Base-by-base conservation (phyloP, 2,329 filamentous ascomycete species). In the Neofusicoccum parvum region DNA sequence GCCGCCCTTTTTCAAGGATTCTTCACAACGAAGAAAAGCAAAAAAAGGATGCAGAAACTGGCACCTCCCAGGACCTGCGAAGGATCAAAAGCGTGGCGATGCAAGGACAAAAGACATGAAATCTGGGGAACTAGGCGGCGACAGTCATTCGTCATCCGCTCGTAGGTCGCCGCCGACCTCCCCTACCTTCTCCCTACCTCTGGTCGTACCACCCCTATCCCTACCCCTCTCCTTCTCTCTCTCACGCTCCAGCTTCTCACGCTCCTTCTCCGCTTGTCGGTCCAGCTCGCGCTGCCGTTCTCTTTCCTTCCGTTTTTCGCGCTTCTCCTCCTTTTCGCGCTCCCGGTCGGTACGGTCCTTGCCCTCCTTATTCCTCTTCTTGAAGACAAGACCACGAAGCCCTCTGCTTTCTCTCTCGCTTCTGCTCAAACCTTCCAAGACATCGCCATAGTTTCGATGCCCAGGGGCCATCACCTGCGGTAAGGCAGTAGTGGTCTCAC, bases 401-500 rank as follows among this genome's bases (percentile, higher is more conserved):
- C 56, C 64, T 53, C 63, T 54, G 51, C 51, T 54, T 51, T 60
- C 53, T 49, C 64, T 58, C 17, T 62, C 64, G 14, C 53, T 56
- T 6, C 64, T 51, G 54, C 56, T 48, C 12, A 62, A 37, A 46
- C 46, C 27, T 12, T 65, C 64, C 3, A 65, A 48, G 5, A 65
- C 64, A 27, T 65, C 64, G 11, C 53, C 39, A 36, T 60, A 65
- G 54, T 56, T 53, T 5, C 53, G 51, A 15, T 65, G 51, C 2
- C 46, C 32, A n/a, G 58, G 41, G 15, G 27, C 41, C 14, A 53
- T 65, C 62, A 78, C 76, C 9, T 71, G 70, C 0, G 76, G 76
- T 1, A 79, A 68, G 0, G 76, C 76, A 1, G 76, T 79, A 0
- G 76, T 76, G 53, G 73, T 76, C 46, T 79, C 77, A 69, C 63